These are phyloP conservation scores for Thielaviopsis populi DNA, from an alignment of 2,329 filamentous ascomycete species.

Conservation along the genomic window DNA sequence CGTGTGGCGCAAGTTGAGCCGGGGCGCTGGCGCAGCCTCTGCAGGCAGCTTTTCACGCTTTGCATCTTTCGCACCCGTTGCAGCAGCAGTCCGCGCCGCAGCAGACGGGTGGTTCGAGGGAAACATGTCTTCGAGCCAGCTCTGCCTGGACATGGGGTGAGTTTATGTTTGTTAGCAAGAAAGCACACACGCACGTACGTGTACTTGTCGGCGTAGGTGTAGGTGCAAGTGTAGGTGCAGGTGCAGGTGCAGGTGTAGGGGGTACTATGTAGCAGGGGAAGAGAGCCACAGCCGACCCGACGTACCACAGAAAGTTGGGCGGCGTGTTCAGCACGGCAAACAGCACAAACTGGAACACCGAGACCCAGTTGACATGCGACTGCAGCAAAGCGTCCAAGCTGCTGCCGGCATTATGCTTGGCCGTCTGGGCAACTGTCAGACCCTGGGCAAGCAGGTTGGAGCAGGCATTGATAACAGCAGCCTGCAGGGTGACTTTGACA, in stretches of 20 bases:
- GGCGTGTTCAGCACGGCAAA: constrained; percentile 61
- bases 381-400: constrained; percentile 20
- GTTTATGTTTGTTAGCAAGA: background rate
- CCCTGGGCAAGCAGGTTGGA: constrained; percentile 62
- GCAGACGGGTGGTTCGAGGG: constrained; percentile 38
- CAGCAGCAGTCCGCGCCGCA: constrained; percentile 23
- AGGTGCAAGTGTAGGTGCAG: background rate
- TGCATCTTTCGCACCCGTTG: no score
- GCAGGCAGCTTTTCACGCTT: no score
- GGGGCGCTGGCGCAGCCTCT: constrained; percentile 21
- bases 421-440: constrained; percentile 44
- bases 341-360: constrained; percentile 61
- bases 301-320: constrained; percentile 67
- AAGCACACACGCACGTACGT: background rate
- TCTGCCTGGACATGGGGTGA: constrained; percentile 41
- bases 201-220: background rate
- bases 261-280: no score
- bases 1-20: constrained; percentile 44
- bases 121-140: constrained; percentile 58
- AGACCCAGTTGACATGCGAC: constrained; percentile 47
- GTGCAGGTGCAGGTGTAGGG: no score
- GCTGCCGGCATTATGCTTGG: constrained; percentile 18
- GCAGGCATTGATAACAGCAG: constrained; percentile 46
- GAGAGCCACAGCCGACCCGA: background rate
- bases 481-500: constrained; percentile 47